A percentile compares a stretch with the other conserved stretches of the same genome.
Conservation (phyloP, 2,329 filamentous ascomycete species). For the Sclerotinia subarctica region DNA sequence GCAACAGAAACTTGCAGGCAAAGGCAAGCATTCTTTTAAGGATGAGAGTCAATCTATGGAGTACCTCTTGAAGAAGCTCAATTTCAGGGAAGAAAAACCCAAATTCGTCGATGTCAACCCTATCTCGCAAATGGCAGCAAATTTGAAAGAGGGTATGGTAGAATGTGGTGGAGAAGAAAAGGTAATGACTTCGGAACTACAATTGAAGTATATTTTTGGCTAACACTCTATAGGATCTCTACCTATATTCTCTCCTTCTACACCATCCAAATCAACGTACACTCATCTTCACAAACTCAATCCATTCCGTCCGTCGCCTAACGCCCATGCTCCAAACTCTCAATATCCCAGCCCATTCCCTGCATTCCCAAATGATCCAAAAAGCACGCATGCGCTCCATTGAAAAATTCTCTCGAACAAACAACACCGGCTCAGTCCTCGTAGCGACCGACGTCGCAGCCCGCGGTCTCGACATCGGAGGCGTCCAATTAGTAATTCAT, state of each 20-base stretch:
- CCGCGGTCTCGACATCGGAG: conserved; percentile 87
- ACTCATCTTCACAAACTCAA: conserved; percentile 93
- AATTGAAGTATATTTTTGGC: conserved; percentile 19
- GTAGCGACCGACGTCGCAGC: conserved; percentile 93
- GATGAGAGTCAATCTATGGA: conserved; percentile 81
- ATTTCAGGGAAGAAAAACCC: conserved; percentile 79
- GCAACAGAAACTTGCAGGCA: conserved; percentile 85
- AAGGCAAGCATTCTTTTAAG: conserved; percentile 58
- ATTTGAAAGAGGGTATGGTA: conserved; percentile 82
- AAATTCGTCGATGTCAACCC: conserved; percentile 94
- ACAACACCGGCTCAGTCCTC: conserved; percentile 61
- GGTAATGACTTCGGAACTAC: conserved; percentile 44
- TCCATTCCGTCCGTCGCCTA: conserved; percentile 83
- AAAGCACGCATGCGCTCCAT: conserved; percentile 92
- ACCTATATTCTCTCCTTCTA: conserved; percentile 82
- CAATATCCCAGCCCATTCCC: conserved; percentile 67
- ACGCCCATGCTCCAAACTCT: conserved; percentile 82
- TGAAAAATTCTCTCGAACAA: conserved; percentile 75
- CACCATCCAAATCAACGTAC: conserved; percentile 78
- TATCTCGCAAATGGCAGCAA: conserved; percentile 79
- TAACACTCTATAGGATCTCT: conserved; percentile 64
- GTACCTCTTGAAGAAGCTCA: conserved; percentile 84
- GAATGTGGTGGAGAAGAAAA: conserved; percentile 95
- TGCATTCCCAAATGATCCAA: conserved; percentile 94
- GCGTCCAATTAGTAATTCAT: conserved; percentile 85